Conservation (phyloP, 345 rosid species). For the Murraya koenigii region DNA sequence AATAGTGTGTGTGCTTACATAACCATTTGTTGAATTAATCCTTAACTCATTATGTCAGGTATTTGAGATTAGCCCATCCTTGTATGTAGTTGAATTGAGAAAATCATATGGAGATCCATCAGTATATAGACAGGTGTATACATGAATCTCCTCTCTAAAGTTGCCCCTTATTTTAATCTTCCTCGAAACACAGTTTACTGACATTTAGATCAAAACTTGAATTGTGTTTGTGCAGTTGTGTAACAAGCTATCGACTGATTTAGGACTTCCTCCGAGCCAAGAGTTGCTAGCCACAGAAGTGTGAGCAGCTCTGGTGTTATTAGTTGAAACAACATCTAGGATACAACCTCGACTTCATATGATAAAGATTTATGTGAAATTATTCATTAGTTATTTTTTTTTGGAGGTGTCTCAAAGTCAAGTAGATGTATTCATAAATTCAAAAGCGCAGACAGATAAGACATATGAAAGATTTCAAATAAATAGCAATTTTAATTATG, state of each 20-base stretch:
- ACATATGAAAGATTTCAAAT: neutral
- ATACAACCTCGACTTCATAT: neutral
- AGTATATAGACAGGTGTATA: conserved; percentile 69
- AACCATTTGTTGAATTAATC: neutral
- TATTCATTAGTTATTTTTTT: neutral
- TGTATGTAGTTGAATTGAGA: conserved; percentile 79
- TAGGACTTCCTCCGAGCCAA: conserved; percentile 46
- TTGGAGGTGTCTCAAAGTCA: neutral
- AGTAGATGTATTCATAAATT: neutral
- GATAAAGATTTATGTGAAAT: conserved; percentile 1
- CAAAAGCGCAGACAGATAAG: neutral
- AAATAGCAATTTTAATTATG: neutral
- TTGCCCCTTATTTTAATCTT: neutral
- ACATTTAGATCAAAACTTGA: neutral
- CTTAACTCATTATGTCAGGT: conserved; percentile 41
- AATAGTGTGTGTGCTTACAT: neutral
- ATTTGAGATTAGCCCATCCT: conserved; percentile 74
- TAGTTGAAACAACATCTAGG: neutral
- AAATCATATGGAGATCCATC: conserved; percentile 79
- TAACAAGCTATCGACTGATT: conserved; percentile 58
- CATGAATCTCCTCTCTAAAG: neutral
- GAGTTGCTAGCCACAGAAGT: conserved; percentile 30
- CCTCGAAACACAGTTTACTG: neutral
- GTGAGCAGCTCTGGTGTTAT: conserved; percentile 8
- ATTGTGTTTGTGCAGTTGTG: conserved; percentile 60